Evolutionary conservation across 441 rosid species (phyloP).

Genomic region (Syzygium malaccense): DNA sequence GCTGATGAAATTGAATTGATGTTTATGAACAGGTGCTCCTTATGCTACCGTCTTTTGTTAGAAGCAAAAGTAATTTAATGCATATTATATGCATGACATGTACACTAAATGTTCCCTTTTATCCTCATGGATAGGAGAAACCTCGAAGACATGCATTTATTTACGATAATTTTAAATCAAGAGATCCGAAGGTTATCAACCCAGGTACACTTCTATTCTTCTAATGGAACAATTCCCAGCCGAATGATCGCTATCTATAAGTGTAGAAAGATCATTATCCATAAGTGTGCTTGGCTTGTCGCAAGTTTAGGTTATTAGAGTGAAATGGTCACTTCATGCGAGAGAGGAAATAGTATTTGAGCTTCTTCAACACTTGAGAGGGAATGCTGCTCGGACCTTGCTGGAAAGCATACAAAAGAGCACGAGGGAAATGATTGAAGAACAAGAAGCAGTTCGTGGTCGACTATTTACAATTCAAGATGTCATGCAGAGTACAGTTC

Average conservation of each 20-base stretch:
- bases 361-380: slow-evolving; percentile 52
- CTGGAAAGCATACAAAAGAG: slow-evolving; percentile 38
- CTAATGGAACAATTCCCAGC: not conserved
- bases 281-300: not conserved
- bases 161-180: slow-evolving; percentile 48
- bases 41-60: not conserved
- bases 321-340: slow-evolving; percentile 65
- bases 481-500: slow-evolving; percentile 60
- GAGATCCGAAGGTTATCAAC: slow-evolving; percentile 54
- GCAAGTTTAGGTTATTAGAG: slow-evolving; percentile 40
- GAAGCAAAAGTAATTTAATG: not conserved
- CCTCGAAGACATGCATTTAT: slow-evolving; percentile 38
- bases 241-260: not conserved
- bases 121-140: slow-evolving; percentile 35
- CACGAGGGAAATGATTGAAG: slow-evolving; percentile 50
- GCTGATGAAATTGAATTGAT: slow-evolving; percentile 62
- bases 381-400: slow-evolving; percentile 26
- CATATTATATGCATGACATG: not conserved
- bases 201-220: slow-evolving; percentile 24
- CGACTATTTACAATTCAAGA: slow-evolving; percentile 58
- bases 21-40: slow-evolving; percentile 54
- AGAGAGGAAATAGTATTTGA: slow-evolving; percentile 60
- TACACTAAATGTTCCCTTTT: not conserved
- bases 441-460: slow-evolving; percentile 58
- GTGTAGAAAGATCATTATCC: not conserved